Percentiles rank a stretch among this genome's conserved stretches.
These are phyloP conservation scores for Teratosphaeriaceae sp. DNA, from an alignment of 2,329 filamentous ascomycete species.

Conservation along the genomic window DNA sequence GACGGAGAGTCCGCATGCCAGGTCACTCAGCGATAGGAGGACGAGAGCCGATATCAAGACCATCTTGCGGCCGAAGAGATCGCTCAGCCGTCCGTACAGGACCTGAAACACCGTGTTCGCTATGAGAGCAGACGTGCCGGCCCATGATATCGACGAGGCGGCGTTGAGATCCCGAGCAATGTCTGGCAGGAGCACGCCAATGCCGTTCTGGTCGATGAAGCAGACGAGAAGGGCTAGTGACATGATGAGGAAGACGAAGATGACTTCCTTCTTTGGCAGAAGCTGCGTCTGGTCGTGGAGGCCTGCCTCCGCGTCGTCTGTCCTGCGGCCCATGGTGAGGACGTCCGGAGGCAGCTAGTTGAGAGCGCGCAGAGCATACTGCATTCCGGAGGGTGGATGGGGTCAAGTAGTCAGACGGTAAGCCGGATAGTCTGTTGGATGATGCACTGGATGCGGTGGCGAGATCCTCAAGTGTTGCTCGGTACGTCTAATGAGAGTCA, in stretches of 20 bases:
- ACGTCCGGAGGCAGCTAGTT: neutral
- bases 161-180: slow-evolving; percentile 32
- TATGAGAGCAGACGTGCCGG: slow-evolving; percentile 47
- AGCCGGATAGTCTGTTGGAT: too few relatives aligned
- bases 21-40: slow-evolving; percentile 49
- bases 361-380: too few relatives aligned
- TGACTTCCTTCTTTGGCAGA: slow-evolving; percentile 44
- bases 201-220: slow-evolving; percentile 53
- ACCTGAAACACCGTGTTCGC: slow-evolving; percentile 59
- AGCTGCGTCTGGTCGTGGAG: slow-evolving; percentile 53
- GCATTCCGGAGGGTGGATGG: too few relatives aligned
- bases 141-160: slow-evolving; percentile 47
- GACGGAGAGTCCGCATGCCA: slow-evolving; percentile 52
- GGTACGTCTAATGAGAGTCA: too few relatives aligned
- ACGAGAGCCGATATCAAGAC: slow-evolving; percentile 49
- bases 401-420: too few relatives aligned
- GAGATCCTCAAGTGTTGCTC: too few relatives aligned
- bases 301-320: slow-evolving; percentile 34
- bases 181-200: slow-evolving; percentile 36
- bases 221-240: slow-evolving; percentile 49
- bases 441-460: too few relatives aligned
- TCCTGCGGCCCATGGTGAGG: slow-evolving; percentile 2
- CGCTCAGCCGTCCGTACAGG: slow-evolving; percentile 47
- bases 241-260: slow-evolving; percentile 47
- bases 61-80: slow-evolving; percentile 43